These are phyloP conservation scores for Sporothrix variecibatus DNA, from an alignment of 2,329 filamentous ascomycete genomes.

Conservation along the genomic window DNA sequence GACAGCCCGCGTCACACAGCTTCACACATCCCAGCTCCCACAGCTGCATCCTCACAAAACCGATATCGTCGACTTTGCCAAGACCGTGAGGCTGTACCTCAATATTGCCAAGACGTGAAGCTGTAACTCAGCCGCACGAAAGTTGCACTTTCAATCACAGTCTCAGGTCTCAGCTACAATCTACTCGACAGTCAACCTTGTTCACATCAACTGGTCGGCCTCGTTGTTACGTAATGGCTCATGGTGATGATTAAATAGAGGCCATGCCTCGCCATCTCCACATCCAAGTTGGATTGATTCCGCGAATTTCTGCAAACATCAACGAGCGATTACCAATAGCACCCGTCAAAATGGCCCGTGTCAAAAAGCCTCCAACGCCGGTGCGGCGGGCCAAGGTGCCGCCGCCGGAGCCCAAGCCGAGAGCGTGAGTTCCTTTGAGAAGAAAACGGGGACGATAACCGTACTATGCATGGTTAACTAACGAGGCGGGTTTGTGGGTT, in stretches of 20 bases:
- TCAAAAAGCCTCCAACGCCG: conserved; percentile 10
- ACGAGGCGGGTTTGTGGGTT: no score
- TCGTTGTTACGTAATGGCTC: neutral
- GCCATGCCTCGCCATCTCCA: conserved; percentile 11
- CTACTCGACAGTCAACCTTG: neutral
- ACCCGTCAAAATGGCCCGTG: conserved; percentile 16
- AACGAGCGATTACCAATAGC: neutral
- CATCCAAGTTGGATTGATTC: neutral
- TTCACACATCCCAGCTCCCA: no score
- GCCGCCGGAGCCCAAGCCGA: conserved; percentile 23
- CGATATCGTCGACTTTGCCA: neutral
- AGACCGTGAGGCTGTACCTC: conserved; percentile 10
- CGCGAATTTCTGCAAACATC: neutral
- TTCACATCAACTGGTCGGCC: neutral
- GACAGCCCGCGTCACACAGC: neutral
- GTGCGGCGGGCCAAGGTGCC: conserved; percentile 15
- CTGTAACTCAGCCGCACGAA: neutral
- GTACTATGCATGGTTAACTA: neutral
- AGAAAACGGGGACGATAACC: neutral
- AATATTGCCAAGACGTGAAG: conserved; percentile 11
- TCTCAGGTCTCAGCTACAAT: no score
- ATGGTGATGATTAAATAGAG: neutral
- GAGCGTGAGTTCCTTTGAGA: conserved; percentile 18
- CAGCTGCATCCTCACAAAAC: neutral
- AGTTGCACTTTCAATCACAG: no score